Percentiles rank a stretch among this genome's conserved stretches.
phyloP scores from a whole-genome alignment of 441 rosid genomes.

The Kokia cookei region DNA sequence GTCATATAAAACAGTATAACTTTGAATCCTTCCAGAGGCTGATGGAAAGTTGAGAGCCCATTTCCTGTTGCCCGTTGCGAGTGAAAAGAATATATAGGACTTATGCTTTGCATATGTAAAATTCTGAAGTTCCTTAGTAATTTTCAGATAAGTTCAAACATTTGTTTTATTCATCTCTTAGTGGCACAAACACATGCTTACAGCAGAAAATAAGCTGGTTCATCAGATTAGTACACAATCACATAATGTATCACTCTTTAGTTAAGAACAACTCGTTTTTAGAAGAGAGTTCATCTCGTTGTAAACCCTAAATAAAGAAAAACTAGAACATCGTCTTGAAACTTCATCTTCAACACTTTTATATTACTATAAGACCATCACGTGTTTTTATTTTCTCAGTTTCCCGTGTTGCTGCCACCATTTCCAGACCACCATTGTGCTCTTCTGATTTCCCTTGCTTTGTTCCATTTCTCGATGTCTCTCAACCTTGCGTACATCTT shows the following conservation, averaged over 20 bases:
- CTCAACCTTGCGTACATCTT: constrained; percentile 46
- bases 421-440: constrained; percentile 10
- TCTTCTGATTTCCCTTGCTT: constrained; percentile 14
- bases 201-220: neutral
- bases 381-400: neutral
- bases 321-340: neutral
- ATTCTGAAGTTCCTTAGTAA: neutral
- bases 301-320: neutral
- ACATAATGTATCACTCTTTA: neutral
- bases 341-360: neutral
- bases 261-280: constrained; percentile 3
- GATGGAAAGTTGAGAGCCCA: neutral
- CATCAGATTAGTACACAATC: neutral
- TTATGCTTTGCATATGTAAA: constrained; percentile 2
- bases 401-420: constrained; percentile 7
- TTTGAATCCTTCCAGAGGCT: neutral
- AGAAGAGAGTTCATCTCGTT: neutral
- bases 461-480: constrained; percentile 36
- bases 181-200: neutral
- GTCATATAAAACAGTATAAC: constrained; percentile 23
- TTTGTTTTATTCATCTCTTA: neutral
- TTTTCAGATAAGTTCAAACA: neutral
- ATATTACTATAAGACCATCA: neutral
- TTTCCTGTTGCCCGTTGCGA: neutral
- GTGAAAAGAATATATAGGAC: neutral